A percentile compares a stretch with the other conserved stretches of the same genome.
Evolutionary conservation across 495 filamentous ascomycete species (phyloP).

Genomic region (Pyronema omphalodes): DNA sequence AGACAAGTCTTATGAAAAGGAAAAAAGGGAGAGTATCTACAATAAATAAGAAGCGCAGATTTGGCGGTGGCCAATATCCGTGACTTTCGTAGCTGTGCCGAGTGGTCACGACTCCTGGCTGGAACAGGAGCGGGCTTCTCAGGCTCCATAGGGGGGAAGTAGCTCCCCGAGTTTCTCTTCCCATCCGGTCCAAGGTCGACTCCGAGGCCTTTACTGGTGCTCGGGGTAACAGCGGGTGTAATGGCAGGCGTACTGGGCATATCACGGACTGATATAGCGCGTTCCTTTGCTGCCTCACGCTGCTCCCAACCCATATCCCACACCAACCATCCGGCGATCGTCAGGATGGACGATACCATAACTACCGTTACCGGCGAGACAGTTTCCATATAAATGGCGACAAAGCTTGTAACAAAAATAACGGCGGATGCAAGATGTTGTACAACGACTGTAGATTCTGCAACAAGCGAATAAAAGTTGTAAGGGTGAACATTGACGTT

Average conservation of each 20-base stretch:
- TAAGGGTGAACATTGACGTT: constrained; percentile 90
- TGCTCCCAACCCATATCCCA: constrained; percentile 74
- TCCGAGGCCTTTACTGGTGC: not conserved
- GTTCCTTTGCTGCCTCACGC: constrained; percentile 29
- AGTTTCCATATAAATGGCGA: constrained; percentile 68
- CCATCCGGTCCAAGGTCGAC: constrained; percentile 4
- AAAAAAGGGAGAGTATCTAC: constrained; percentile 14
- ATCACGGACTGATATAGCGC: not conserved
- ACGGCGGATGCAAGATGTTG: constrained; percentile 89
- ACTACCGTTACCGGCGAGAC: constrained; percentile 76
- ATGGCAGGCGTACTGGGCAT: not conserved
- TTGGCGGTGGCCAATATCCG: constrained; percentile 60
- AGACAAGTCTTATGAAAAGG: not conserved
- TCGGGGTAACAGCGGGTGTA: not conserved
- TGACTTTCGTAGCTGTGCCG: constrained; percentile 6
- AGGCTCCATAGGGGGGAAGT: constrained; percentile 14
- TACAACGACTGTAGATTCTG: constrained; percentile 88
- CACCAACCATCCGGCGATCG: constrained; percentile 70
- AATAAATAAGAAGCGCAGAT: constrained; percentile 86
- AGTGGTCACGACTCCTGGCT: not conserved
- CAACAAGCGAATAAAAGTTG: constrained; percentile 92
- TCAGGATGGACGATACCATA: constrained; percentile 61
- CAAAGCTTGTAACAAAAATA: constrained; percentile 87
- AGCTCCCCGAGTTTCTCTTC: constrained; percentile 10
- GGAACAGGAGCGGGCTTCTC: not conserved